These are phyloP conservation scores for Orbilia brochopaga DNA, from an alignment of 2,329 filamentous ascomycete genomes.

Conservation along the genomic window DNA sequence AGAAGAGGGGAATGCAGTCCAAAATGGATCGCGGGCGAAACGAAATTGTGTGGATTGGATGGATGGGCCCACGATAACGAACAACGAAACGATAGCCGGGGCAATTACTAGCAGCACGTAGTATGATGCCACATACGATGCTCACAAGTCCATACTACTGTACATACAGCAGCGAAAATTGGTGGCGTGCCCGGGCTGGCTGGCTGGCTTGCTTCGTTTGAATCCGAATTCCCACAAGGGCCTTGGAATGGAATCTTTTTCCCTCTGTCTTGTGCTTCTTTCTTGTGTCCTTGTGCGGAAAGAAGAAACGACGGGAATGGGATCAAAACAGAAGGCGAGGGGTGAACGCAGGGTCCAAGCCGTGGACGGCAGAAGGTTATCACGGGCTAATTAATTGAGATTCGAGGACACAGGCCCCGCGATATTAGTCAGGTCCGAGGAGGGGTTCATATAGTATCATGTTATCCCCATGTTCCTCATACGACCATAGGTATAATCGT, in stretches of 20 bases:
- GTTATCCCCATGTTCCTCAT: neutral
- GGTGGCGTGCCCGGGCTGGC: neutral
- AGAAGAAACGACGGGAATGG: neutral
- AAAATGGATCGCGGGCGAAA: no score
- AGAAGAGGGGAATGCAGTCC: slow-evolving; percentile 20
- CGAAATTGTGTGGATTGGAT: no score
- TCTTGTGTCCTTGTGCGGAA: neutral
- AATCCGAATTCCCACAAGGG: slow-evolving; percentile 1
- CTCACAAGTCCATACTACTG: slow-evolving; percentile 17
- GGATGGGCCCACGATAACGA: neutral
- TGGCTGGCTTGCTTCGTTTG: neutral
- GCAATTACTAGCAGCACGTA: no score
- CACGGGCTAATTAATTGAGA: slow-evolving; percentile 4
- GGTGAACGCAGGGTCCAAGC: neutral
- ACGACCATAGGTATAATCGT: neutral
- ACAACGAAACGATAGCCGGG: no score
- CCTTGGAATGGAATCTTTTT: neutral
- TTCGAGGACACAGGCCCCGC: neutral
- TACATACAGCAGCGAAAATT: neutral
- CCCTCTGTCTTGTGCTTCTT: neutral
- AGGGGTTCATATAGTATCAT: neutral
- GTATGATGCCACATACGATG: slow-evolving; percentile 18
- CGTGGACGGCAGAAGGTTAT: neutral
- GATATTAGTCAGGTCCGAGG: slow-evolving; percentile 11
- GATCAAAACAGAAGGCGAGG: slow-evolving; percentile 6